Percentiles rank a stretch among this genome's conserved stretches.
These are phyloP conservation scores for Mimosa pudica DNA, from an alignment of 306 rosid species.

Conservation along the genomic window DNA sequence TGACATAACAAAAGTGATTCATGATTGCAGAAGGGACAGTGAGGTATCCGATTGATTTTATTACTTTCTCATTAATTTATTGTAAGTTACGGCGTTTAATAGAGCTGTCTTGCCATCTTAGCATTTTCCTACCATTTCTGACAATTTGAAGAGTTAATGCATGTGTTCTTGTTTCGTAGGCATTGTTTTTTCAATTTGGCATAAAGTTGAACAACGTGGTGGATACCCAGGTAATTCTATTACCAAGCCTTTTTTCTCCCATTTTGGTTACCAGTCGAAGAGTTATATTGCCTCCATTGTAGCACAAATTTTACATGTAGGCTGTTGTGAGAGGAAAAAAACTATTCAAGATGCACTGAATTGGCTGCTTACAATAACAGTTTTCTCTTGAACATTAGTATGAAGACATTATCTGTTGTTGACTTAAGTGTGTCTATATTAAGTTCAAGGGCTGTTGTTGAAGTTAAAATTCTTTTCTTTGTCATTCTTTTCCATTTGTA, in stretches of 20 bases:
- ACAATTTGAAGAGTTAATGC: constrained; percentile 22
- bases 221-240: constrained; percentile 89
- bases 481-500: constrained; percentile 10
- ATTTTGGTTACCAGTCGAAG: constrained; percentile 10
- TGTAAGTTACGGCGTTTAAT: background rate
- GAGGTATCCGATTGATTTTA: constrained; percentile 68
- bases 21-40: constrained; percentile 98
- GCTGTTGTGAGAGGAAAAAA: background rate
- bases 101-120: background rate
- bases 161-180: constrained; percentile 55
- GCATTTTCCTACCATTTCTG: background rate
- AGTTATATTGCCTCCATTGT: constrained; percentile 25
- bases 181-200: constrained; percentile 93
- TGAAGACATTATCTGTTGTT: constrained; percentile 9
- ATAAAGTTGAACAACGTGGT: constrained; percentile 96
- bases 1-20: constrained; percentile 91
- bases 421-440: constrained; percentile 4
- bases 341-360: constrained; percentile 9
- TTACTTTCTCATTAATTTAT: constrained; percentile 7
- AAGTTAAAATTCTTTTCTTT: constrained; percentile 27
- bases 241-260: background rate
- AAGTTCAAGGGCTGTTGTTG: constrained; percentile 12
- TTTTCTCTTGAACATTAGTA: background rate
- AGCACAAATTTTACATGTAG: constrained; percentile 14
- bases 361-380: background rate